These are phyloP conservation scores for Mycosphaerelloides madeirae DNA, from an alignment of 2,329 filamentous ascomycete species.

Conservation along the genomic window DNA sequence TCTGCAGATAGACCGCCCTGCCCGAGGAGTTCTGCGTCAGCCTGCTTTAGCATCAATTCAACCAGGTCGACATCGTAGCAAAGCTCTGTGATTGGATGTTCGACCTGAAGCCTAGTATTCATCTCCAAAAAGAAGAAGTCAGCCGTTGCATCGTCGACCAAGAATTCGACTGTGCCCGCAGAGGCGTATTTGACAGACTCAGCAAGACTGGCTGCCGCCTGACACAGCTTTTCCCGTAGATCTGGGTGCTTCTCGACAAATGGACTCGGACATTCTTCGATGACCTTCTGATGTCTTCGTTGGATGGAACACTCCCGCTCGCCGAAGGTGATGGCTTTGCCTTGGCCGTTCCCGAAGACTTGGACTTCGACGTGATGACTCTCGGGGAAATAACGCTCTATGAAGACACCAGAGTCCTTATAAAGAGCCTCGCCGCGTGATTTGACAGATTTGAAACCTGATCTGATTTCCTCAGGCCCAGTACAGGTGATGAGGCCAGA, in stretches of 20 bases:
- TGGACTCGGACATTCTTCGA: conserved; percentile 83
- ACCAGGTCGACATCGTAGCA: conserved; percentile 54
- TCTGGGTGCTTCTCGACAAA: conserved; percentile 47
- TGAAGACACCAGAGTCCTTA: conserved; percentile 74
- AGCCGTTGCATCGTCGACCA: conserved; percentile 76
- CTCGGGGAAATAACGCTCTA: conserved; percentile 75
- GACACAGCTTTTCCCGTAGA: conserved; percentile 59
- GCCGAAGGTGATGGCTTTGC: conserved; percentile 75
- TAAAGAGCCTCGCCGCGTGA: conserved; percentile 75
- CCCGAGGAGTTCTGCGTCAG: conserved; percentile 46
- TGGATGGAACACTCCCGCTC: conserved; percentile 88
- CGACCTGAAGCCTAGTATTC: conserved; percentile 56
- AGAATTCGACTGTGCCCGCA: conserved; percentile 85
- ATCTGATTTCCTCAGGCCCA: conserved; percentile 62
- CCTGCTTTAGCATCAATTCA: conserved; percentile 53
- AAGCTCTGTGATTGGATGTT: conserved; percentile 55
- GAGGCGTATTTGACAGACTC: conserved; percentile 65
- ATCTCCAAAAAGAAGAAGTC: conserved; percentile 67
- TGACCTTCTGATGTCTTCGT: conserved; percentile 80
- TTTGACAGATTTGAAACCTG: conserved; percentile 57
- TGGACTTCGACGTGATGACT: conserved; percentile 87
- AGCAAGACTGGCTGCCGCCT: conserved; percentile 65
- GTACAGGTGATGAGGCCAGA: conserved; percentile 74
- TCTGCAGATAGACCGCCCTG: conserved; percentile 42
- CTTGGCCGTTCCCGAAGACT: conserved; percentile 77